A percentile compares a stretch with the other conserved stretches of the same genome.
Evolutionary conservation across 2,329 filamentous ascomycete species (phyloP).

Genomic region (Hypocreales sp.): DNA sequence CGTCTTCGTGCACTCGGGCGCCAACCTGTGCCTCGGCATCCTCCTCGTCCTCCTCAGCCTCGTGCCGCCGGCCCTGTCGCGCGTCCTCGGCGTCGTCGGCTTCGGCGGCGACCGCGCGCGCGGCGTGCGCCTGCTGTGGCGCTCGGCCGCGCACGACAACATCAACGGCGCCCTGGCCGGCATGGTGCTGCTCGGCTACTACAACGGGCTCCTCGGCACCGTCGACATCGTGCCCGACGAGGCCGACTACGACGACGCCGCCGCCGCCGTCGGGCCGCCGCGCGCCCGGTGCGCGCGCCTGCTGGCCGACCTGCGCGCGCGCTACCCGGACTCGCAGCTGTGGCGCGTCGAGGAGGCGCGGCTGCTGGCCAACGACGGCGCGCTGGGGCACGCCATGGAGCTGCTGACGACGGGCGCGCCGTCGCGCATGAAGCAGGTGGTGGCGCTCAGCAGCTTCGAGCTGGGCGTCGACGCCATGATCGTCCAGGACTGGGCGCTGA

Average conservation of each 20-base stretch:
- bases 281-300: slow-evolving; percentile 49
- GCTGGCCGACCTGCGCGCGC: slow-evolving; percentile 55
- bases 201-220: slow-evolving; percentile 73
- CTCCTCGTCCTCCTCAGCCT: slow-evolving; percentile 80
- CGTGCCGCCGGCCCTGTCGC: slow-evolving; percentile 81
- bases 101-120: slow-evolving; percentile 78
- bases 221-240: slow-evolving; percentile 68
- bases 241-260: slow-evolving; percentile 35
- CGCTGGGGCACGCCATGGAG: slow-evolving; percentile 51
- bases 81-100: slow-evolving; percentile 72
- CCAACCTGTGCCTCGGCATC: slow-evolving; percentile 80
- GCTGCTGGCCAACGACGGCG: slow-evolving; percentile 50
- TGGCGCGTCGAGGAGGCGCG: slow-evolving; percentile 85
- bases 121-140: slow-evolving; percentile 79
- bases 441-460: slow-evolving; percentile 76
- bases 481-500: slow-evolving; percentile 58
- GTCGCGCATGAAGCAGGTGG: slow-evolving; percentile 74
- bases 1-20: slow-evolving; percentile 75
- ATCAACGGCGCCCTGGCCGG: slow-evolving; percentile 86
- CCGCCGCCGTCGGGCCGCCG: slow-evolving; percentile 57
- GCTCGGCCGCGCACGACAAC: slow-evolving; percentile 70
- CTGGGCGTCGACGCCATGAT: slow-evolving; percentile 66
- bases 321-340: slow-evolving; percentile 68
- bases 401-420: slow-evolving; percentile 43
- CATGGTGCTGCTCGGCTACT: slow-evolving; percentile 68